Percentiles rank a stretch among this genome's conserved stretches.
These are phyloP conservation scores for Malus sieversii DNA, from an alignment of 306 rosid genomes.

Conservation along the genomic window DNA sequence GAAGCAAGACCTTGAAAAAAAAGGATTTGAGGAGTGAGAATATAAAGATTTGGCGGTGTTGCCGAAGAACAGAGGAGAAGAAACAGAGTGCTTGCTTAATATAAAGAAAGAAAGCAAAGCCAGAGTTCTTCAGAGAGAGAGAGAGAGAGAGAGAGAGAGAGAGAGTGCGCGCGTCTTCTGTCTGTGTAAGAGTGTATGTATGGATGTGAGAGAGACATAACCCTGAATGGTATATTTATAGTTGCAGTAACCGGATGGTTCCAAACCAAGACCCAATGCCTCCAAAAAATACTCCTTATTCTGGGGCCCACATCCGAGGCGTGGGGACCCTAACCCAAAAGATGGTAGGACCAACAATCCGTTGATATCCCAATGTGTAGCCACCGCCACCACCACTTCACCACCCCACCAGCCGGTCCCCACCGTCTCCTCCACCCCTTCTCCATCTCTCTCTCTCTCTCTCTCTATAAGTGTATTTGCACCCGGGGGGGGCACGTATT, in stretches of 20 bases:
- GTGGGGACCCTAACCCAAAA: background rate
- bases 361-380: constrained; percentile 30
- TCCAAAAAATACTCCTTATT: constrained; percentile 14
- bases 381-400: constrained; percentile 1
- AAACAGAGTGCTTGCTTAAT: background rate
- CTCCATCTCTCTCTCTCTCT: background rate
- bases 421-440: background rate
- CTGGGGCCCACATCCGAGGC: constrained; percentile 24
- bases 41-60: background rate
- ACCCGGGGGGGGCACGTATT: background rate
- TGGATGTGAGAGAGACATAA: constrained; percentile 32
- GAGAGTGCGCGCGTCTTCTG: background rate
- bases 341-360: background rate
- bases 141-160: constrained; percentile 3
- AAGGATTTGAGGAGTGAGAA: background rate
- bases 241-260: constrained; percentile 22
- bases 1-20: constrained; percentile 3
- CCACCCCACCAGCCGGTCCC: background rate
- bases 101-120: background rate
- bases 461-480: background rate
- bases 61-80: background rate
- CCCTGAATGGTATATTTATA: constrained; percentile 48
- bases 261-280: constrained; percentile 14
- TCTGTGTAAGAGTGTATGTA: background rate
- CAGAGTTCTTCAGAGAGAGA: background rate